Conservation (phyloP, 2,329 filamentous ascomycete species). For the Cladosporium halotolerans region DNA sequence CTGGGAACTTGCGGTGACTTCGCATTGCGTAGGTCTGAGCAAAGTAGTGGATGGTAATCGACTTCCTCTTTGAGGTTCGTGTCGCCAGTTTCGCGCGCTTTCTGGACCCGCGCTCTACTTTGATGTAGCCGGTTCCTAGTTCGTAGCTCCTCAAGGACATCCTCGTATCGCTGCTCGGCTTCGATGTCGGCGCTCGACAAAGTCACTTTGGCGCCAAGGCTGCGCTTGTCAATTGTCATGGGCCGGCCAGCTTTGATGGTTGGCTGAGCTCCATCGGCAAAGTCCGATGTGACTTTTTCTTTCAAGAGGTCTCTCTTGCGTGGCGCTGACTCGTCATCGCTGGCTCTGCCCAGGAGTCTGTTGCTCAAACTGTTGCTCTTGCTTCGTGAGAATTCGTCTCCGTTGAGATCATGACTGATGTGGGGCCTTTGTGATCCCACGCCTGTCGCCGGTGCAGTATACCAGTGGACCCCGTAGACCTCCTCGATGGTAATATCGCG, state of each 20-base stretch:
- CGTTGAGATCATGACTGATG: constrained; percentile 25
- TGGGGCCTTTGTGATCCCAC: constrained; percentile 47
- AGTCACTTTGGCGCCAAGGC: not conserved
- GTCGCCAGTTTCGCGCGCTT: not conserved
- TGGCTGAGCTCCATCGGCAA: not conserved
- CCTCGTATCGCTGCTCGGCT: constrained; percentile 1
- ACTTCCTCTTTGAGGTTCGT: not conserved
- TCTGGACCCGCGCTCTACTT: not conserved
- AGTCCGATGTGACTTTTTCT: not conserved
- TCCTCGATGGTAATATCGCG: constrained; percentile 47
- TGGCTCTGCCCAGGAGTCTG: not conserved
- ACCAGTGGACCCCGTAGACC: constrained; percentile 50
- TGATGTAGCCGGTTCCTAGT: not conserved
- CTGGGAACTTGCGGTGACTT: not conserved
- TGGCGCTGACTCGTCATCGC: not conserved
- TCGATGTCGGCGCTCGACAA: not conserved
- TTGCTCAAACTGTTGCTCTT: not conserved
- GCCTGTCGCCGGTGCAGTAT: not conserved
- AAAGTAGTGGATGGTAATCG: not conserved
- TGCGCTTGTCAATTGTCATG: not conserved
- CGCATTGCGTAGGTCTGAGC: constrained; percentile 2
- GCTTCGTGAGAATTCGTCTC: not conserved
- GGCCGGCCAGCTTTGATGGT: not conserved
- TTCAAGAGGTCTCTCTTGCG: not conserved
- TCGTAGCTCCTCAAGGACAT: not conserved